Conservation (phyloP, 1,139 yeast species). For the Saccharomyces uvarum region DNA sequence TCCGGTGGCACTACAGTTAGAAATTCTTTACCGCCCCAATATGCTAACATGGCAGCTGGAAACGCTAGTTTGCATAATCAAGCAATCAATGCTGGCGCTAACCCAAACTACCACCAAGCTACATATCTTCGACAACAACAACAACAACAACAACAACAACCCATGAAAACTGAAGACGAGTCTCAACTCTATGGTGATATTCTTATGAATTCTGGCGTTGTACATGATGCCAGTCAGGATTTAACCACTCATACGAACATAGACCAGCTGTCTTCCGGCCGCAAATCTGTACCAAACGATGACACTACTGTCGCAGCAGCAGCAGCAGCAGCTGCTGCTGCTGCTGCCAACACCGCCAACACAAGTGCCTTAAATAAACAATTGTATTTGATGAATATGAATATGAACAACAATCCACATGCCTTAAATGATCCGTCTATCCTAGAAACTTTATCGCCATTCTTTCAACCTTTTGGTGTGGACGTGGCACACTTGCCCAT, state of each 20-base stretch:
- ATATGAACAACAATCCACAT: conserved; percentile 17
- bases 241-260: neutral
- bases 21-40: neutral
- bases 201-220: neutral
- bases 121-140: neutral
- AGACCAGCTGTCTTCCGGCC: neutral
- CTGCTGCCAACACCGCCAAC: neutral
- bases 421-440: conserved; percentile 29
- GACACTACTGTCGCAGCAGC: neutral
- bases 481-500: conserved; percentile 45
- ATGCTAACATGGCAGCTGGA: neutral
- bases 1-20: neutral
- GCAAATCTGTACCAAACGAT: neutral
- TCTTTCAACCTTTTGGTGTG: conserved; percentile 36
- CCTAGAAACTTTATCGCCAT: conserved; percentile 35
- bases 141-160: neutral
- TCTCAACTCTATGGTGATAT: neutral
- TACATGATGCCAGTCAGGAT: neutral
- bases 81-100: neutral
- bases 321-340: no score
- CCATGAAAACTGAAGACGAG: neutral
- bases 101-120: neutral
- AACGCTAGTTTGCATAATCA: neutral
- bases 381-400: neutral
- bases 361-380: neutral